Percentiles rank a stretch among this genome's conserved stretches.
These are phyloP conservation scores for Hordeum marinum DNA, from an alignment of 176 grass and related monocot species.

Conservation along the genomic window DNA sequence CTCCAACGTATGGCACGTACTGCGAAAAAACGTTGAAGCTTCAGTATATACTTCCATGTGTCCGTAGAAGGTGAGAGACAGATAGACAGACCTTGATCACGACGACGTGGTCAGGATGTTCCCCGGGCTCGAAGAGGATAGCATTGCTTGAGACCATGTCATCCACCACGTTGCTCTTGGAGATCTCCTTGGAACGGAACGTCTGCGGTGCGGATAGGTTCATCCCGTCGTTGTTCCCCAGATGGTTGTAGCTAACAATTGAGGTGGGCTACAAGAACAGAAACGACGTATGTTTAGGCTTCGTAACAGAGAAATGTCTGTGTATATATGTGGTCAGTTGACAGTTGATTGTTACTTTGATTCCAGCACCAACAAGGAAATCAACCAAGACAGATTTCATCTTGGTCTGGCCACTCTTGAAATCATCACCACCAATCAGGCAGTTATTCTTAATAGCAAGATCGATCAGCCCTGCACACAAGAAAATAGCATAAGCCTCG, in stretches of 20 bases:
- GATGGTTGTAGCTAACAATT: conserved; percentile 98
- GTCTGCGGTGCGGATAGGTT: conserved; percentile 96
- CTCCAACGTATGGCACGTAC: conserved; percentile 94
- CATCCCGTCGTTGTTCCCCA: conserved; percentile 95
- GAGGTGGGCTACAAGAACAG: conserved; percentile 67
- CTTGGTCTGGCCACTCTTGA: conserved; percentile 99
- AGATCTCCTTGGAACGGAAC: conserved; percentile 97
- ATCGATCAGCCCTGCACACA: conserved; percentile 76
- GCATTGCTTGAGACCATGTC: conserved; percentile 98
- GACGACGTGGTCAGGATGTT: conserved; percentile 90
- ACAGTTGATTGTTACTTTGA: conserved; percentile 54
- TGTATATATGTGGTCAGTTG: neutral
- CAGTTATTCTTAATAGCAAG: conserved; percentile 84
- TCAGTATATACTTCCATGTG: neutral
- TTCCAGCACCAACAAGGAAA: conserved; percentile 96
- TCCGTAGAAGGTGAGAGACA: neutral
- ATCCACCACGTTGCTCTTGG: conserved; percentile 96
- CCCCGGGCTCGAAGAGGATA: conserved; percentile 86
- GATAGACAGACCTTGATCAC: conserved; percentile 78
- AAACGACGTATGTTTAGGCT: neutral
- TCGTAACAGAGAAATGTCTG: neutral
- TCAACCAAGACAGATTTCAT: conserved; percentile 98
- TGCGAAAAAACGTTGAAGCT: conserved; percentile 15
- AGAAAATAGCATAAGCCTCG: conserved; percentile 11
- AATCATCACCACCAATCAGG: conserved; percentile 94